Evolutionary conservation across 2,329 filamentous ascomycete species (phyloP), one percentile per base, ranked within the genome.

Genomic region (Aspergillus ochraceus): DNA sequence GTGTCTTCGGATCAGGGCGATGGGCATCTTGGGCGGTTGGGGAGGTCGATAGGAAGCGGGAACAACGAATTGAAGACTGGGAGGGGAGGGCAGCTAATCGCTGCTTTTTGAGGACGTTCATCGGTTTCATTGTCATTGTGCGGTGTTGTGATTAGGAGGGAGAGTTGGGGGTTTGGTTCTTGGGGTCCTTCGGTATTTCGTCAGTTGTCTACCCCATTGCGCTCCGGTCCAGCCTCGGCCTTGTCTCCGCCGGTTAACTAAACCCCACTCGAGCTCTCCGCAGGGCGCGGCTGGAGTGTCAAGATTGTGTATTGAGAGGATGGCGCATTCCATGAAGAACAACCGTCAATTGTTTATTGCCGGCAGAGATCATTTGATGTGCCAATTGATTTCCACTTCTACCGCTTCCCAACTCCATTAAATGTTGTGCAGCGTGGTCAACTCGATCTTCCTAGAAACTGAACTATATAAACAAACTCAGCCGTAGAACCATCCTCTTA

Each of bases 1-100:
- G 62, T 47, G 47, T 59, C 49, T 57, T 61, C 20, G 62, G 49
- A 29, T 58, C 54, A 52, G 66, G 58, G 49, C 54, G 11, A 49
- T 55, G 52, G 11, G 60, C 61, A 58, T 67, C 62, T 20, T 63
- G 65, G 17, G 24, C 32, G 30, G 57, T 51, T 22, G 68, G 26
- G 30, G 68, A 60, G 57, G 62, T 63, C 12, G 71, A 71, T 51
- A 70, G 66, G 46, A 56, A 54, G 59, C 61, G 68, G 51, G 52
- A 39, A 11, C 39, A 29, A 30, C 17, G 32, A n/a, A 49, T 58
- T 36, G 55, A 57, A 39, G 52, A 47, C 49, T 54, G 61, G 17
- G 54, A 47, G 17, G 63, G 45, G 17, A 66, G 30, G 4, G 58
- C 54, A 49, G 55, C 61, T 6, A 72, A 59, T 10, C 59, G 61